These are phyloP conservation scores for Neckera pumila DNA, from an alignment of 225 moss, liverwort and hornwort species.

Conservation along the genomic window DNA sequence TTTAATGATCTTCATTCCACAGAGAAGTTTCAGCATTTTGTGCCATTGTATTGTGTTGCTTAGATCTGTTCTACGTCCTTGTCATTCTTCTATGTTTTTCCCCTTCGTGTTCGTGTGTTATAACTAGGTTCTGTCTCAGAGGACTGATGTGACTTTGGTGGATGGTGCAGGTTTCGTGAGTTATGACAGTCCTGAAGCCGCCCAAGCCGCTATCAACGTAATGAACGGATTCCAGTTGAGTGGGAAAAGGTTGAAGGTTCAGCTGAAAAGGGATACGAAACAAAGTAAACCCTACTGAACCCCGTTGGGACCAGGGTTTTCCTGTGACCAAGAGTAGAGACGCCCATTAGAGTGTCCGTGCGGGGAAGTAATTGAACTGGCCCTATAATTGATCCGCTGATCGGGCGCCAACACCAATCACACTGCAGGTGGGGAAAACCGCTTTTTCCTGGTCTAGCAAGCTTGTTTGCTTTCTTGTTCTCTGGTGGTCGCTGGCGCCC, in stretches of 20 bases:
- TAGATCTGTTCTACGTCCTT: background rate
- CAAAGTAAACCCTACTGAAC: constrained; percentile 90
- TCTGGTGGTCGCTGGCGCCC: constrained; percentile 38
- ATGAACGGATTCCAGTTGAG: constrained; percentile 97
- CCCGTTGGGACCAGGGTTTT: constrained; percentile 1
- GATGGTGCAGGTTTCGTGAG: constrained; percentile 77
- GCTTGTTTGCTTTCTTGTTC: constrained; percentile 54
- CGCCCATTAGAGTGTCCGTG: constrained; percentile 40
- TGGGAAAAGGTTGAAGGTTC: constrained; percentile 90
- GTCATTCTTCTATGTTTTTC: background rate
- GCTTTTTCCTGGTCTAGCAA: constrained; percentile 56
- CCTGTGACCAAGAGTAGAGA: constrained; percentile 22
- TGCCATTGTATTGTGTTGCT: background rate
- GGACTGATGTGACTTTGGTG: background rate
- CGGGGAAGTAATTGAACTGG: constrained; percentile 40
- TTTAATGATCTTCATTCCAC: too few relatives aligned
- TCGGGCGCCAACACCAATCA: constrained; percentile 51
- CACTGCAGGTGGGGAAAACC: constrained; percentile 55
- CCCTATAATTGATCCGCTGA: constrained; percentile 35
- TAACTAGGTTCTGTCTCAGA: background rate
- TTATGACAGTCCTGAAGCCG: constrained; percentile 94
- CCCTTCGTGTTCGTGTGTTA: background rate
- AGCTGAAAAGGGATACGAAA: constrained; percentile 83
- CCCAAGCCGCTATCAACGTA: constrained; percentile 90
- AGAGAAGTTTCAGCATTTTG: background rate